These are phyloP conservation scores for Ophioceras dolichostomum DNA, from an alignment of 2,329 filamentous ascomycete genomes.

Conservation along the genomic window DNA sequence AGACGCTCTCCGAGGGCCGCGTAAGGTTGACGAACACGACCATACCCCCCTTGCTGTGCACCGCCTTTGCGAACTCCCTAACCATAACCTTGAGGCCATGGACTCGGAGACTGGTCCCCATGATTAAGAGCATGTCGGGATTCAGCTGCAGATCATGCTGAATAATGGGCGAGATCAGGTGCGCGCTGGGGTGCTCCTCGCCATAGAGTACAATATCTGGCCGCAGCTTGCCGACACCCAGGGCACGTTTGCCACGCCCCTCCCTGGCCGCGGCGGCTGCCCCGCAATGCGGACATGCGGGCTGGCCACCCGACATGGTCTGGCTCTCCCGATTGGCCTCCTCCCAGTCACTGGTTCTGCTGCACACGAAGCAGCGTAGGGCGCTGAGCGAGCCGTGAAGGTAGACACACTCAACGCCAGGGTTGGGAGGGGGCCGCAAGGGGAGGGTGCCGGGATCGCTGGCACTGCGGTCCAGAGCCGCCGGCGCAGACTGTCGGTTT, in stretches of 20 bases:
- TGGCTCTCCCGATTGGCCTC: conserved; percentile 39
- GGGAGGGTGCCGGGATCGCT: conserved; percentile 7
- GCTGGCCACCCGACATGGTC: conserved; percentile 51
- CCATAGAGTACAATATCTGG: conserved; percentile 66
- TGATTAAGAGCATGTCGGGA: conserved; percentile 56
- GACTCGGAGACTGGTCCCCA: conserved; percentile 59
- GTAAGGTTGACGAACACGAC: conserved; percentile 65
- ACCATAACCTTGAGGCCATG: conserved; percentile 62
- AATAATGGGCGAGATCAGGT: conserved; percentile 55
- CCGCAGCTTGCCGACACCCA: conserved; percentile 55
- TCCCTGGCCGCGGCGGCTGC: conserved; percentile 49
- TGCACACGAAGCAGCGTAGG: conserved; percentile 52
- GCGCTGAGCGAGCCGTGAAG: conserved; percentile 57
- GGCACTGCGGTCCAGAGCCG: conserved; percentile 3
- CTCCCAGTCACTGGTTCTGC: conserved; percentile 46
- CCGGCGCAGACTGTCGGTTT: conserved; percentile 1
- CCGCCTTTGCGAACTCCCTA: conserved; percentile 57
- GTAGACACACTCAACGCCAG: conserved; percentile 54
- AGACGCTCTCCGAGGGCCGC: conserved; percentile 58
- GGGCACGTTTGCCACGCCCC: conserved; percentile 52
- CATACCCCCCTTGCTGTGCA: conserved; percentile 53
- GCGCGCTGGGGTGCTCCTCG: conserved; percentile 58
- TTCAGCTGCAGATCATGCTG: conserved; percentile 53
- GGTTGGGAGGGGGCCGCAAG: conserved; percentile 9
- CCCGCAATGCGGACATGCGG: conserved; percentile 53